Base-by-base conservation (phyloP, 352 stramenopile genomes). In the Pythium utonaiense region DNA sequence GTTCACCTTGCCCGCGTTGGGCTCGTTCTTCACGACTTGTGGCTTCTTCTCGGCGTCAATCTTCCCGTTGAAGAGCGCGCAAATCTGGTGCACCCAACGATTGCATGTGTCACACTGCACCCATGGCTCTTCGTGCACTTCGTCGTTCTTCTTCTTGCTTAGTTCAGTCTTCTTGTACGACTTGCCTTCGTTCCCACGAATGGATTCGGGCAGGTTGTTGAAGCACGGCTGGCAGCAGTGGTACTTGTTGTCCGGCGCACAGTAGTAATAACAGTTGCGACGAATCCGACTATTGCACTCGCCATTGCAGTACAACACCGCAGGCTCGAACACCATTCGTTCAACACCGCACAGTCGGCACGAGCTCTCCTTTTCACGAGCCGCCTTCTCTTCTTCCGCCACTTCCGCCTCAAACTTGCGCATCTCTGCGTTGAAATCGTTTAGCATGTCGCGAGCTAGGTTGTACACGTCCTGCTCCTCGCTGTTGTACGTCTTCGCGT, bases 81-180 rank as follows among this genome's bases (percentile, higher is more conserved):
- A 99, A 59, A 99, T 98, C 70, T 99, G 97, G 72, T 99, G 98
- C 51, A 99, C 96, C 97, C 97, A 99, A 7, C 96, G 82, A 54
- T 99, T 96, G 69, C 98, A 99, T 25, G 83, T 88, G 62, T 99
- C 96, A 69, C 98, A 99, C 63, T 98, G 88, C 6, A 99, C 97
- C 97, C 97, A 99, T 21, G 89, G 78, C 67, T 98, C 96, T 73
- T 98, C 93, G 19, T 96, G 90, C 5, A 95, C 82, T 67, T 94
- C 87, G 60, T 93, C 82, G 45, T 95, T 95, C 69, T 93, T 91
- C 70, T 93, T 93, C 25, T 80, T 79, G 19, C 69, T 57, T 16
- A 96, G 72, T 47, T 91, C 82, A 8, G 44, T 73, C 64, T 95
- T 96, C 41, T 70, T 69, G 49, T 91, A 91, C 50, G 80, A 64